Evolutionary conservation across 257 asterid genomes (phyloP).

Genomic region (Lithospermum erythrorhizon): DNA sequence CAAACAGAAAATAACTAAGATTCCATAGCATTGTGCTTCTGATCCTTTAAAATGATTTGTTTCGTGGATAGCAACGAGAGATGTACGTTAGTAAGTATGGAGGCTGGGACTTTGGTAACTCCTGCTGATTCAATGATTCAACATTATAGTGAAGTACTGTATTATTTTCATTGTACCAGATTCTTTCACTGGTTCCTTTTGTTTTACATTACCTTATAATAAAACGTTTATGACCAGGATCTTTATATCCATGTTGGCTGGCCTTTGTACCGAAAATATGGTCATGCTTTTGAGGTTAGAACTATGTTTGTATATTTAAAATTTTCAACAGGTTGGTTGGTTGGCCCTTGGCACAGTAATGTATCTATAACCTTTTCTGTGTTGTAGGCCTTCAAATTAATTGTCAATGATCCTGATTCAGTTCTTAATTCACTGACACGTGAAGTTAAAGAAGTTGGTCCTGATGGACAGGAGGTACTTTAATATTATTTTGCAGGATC

Average conservation of each 20-base stretch:
- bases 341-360: no score
- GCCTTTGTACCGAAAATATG: conserved; percentile 89
- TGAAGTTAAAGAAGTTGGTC: conserved; percentile 82
- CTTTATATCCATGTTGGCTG: conserved; percentile 84
- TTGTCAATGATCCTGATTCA: conserved; percentile 85
- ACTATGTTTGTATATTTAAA: not conserved
- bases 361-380: conserved; percentile 2
- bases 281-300: conserved; percentile 95
- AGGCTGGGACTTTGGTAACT: no score
- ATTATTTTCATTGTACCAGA: not conserved
- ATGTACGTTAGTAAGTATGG: not conserved
- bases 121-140: not conserved
- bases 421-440: conserved; percentile 83
- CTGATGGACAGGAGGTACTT: conserved; percentile 80
- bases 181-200: not conserved
- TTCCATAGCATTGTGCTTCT: not conserved
- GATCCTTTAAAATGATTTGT: no score
- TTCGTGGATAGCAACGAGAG: not conserved
- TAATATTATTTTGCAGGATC: not conserved
- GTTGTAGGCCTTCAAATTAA: conserved; percentile 70
- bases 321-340: not conserved
- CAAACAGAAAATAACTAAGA: no score
- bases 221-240: conserved; percentile 42
- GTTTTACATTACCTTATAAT: conserved; percentile 6
- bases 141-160: not conserved